Conservation (phyloP, 495 filamentous ascomycete genomes). For the Articulospora tetracladia region DNA sequence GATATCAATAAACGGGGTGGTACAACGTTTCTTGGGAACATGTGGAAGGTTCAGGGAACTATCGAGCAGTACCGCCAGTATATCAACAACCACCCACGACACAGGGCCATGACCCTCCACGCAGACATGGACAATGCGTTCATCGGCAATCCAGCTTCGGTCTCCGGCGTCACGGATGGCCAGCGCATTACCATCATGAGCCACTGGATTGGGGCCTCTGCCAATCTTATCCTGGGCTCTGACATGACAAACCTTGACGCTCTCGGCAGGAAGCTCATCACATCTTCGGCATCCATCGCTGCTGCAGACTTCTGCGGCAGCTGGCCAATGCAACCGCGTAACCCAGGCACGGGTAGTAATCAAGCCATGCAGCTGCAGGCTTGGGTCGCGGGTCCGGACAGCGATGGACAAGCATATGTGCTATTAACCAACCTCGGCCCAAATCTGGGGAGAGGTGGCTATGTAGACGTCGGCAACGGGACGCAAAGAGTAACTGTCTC, state of each 20-base stretch:
- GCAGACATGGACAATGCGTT: conserved; percentile 31
- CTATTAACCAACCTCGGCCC: conserved; percentile 29
- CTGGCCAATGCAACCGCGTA: conserved; percentile 30
- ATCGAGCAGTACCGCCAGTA: conserved; percentile 33
- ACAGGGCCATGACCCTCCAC: conserved; percentile 24
- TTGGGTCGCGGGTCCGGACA: conserved; percentile 29
- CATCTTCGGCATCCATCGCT: conserved; percentile 17
- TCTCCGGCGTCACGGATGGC: conserved; percentile 28
- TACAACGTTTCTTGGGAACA: conserved; percentile 25
- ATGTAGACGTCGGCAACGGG: conserved; percentile 17
- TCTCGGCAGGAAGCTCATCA: conserved; percentile 23
- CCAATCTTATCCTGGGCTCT: conserved; percentile 29
- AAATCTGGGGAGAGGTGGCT: conserved; percentile 25
- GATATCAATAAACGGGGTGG: conserved; percentile 28
- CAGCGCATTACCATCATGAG: conserved; percentile 27
- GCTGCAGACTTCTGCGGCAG: conserved; percentile 21
- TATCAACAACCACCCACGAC: conserved; percentile 21
- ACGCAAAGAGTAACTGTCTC: conserved; percentile 23
- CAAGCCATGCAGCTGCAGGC: conserved; percentile 29
- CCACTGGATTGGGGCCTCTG: conserved; percentile 31
- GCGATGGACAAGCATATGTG: conserved; percentile 18
- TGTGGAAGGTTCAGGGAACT: conserved; percentile 23
- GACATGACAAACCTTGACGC: conserved; percentile 27
- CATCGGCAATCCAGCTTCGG: conserved; percentile 23
- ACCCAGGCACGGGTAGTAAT: conserved; percentile 24